phyloP scores from a whole-genome alignment of 805 yeast genomes.

The Ogataea ramenticola region DNA sequence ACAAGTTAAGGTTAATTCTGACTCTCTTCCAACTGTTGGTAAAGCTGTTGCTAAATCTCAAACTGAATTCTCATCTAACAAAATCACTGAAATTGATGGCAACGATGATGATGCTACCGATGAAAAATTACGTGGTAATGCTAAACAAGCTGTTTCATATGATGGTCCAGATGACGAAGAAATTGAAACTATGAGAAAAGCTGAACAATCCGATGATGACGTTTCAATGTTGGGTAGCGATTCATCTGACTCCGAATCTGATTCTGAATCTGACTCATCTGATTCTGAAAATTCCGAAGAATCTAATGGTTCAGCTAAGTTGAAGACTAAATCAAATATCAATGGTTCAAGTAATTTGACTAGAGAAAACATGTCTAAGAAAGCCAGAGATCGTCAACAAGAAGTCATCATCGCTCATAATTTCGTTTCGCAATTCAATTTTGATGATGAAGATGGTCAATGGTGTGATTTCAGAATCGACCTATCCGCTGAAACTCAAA shows the following conservation, averaged over 20 bases:
- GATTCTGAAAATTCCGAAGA: slow-evolving; percentile 4
- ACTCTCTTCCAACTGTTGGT: slow-evolving; percentile 56
- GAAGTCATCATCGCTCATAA: slow-evolving; percentile 70
- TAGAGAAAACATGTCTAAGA: slow-evolving; percentile 36
- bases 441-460: slow-evolving; percentile 80
- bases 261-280: slow-evolving; percentile 29
- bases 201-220: slow-evolving; percentile 72
- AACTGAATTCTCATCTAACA: slow-evolving; percentile 31
- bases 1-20: slow-evolving; percentile 51
- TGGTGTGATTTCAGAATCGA: slow-evolving; percentile 92
- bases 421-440: slow-evolving; percentile 72
- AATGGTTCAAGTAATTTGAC: slow-evolving; percentile 2
- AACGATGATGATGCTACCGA: slow-evolving; percentile 56
- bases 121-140: slow-evolving; percentile 50
- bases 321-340: slow-evolving; percentile 3
- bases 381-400: slow-evolving; percentile 79
- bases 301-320: slow-evolving; percentile 9
- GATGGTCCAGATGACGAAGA: slow-evolving; percentile 97
- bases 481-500: slow-evolving; percentile 79
- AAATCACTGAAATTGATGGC: slow-evolving; percentile 16
- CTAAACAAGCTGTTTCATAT: slow-evolving; percentile 84
- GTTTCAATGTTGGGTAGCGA: slow-evolving; percentile 33
- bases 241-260: slow-evolving; percentile 31
- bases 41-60: slow-evolving; percentile 59
- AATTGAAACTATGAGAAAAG: slow-evolving; percentile 79